Evolutionary conservation across 139 green algal species (phyloP), one percentile per base, ranked within the genome.

Genomic region (Coccomyxa sp.): DNA sequence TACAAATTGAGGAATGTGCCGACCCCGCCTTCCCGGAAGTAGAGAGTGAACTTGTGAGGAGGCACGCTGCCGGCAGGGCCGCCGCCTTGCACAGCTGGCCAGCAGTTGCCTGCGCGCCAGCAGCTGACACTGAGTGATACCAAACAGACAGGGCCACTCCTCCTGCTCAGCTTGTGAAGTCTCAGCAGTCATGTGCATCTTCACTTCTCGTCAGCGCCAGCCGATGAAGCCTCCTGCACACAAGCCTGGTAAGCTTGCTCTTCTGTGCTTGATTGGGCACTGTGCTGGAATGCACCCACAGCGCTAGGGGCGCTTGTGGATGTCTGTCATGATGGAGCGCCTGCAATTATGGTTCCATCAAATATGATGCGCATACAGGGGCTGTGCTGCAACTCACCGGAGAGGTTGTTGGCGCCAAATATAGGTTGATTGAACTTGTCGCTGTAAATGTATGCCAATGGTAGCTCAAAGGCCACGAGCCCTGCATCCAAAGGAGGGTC

Each of bases 351-450:
- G n/a, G n/a, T n/a, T n/a, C n/a, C n/a, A n/a, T n/a, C n/a, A n/a
- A n/a, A 64, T n/a, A 24, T 44, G 10, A 8, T 68, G n/a, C 8
- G n/a, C 27, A 24, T 33, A 55, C 10, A 34, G 34, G 39, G 33
- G 55, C 6, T n/a, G 29, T 16, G 35, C 71, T n/a, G n/a, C n/a
- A n/a, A n/a, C 77, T 55, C 24, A 89, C 93, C 94, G 83, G 84
- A 80, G 6, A 98, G 79, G 88, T 98, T 96, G 85, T 98, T 98
- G 88, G 90, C 94, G 1, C 83, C 87, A 44, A 98, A 97, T 39
- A 98, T 98, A n/a, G 95, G 95, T 81, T 98, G 95, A 81, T 94
- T 92, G 76, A 98, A 93, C 50, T 92, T 89, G 70, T 97, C 93
- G 36, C 88, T 87, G 0, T 68, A 81, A 6, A 98, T 86, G 86